phyloP scores from a whole-genome alignment of 2,329 filamentous ascomycete genomes.

The Clonostachys rhizophaga region DNA sequence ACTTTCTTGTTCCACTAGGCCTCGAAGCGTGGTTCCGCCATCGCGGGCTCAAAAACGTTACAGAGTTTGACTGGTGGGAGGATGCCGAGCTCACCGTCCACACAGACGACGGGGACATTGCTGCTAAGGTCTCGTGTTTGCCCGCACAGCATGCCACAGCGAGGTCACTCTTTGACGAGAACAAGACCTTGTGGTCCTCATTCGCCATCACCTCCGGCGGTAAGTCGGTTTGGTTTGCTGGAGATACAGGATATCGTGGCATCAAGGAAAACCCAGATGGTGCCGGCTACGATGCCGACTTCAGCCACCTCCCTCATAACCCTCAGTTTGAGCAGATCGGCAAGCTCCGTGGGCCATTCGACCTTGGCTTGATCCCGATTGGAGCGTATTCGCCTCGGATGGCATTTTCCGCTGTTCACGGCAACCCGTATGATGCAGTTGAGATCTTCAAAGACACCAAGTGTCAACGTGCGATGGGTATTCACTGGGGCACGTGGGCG shows the following conservation, averaged over 20 bases:
- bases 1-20: conserved; percentile 78
- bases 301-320: conserved; percentile 60
- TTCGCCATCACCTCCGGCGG: conserved; percentile 71
- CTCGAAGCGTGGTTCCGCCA: conserved; percentile 71
- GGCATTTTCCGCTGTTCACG: conserved; percentile 72
- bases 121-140: conserved; percentile 65
- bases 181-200: conserved; percentile 74
- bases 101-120: conserved; percentile 42
- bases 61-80: conserved; percentile 89
- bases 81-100: conserved; percentile 60
- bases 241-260: conserved; percentile 79
- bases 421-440: conserved; percentile 74
- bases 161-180: conserved; percentile 59
- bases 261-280: conserved; percentile 46
- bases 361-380: conserved; percentile 82
- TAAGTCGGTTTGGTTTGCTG: conserved; percentile 72
- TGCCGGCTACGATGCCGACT: conserved; percentile 48
- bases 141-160: conserved; percentile 75
- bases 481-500: conserved; percentile 85
- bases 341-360: conserved; percentile 69
- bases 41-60: conserved; percentile 64
- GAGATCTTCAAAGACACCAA: conserved; percentile 78
- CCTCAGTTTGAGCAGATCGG: conserved; percentile 80
- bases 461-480: conserved; percentile 71
- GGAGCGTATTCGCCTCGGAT: conserved; percentile 71